phyloP scores from a whole-genome alignment of 169 alveolate genomes.

The Cytauxzoon felis region DNA sequence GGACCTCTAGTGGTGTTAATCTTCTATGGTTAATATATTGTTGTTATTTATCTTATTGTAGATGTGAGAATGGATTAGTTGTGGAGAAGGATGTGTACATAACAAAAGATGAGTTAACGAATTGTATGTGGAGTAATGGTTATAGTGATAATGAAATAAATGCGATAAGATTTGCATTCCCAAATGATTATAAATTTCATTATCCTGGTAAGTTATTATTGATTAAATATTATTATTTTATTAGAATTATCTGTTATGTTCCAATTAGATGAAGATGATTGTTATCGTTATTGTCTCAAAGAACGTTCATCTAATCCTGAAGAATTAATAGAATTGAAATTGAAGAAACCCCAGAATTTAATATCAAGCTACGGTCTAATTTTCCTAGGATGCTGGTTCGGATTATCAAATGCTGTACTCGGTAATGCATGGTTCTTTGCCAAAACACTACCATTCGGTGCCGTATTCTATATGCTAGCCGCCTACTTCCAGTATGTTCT shows the following conservation, averaged over 20 bases:
- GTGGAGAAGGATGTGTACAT: conserved; percentile 82
- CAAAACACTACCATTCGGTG: conserved; percentile 82
- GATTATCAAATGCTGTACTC: conserved; percentile 77
- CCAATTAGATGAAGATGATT: conserved; percentile 79
- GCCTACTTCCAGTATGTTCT: conserved; percentile 83
- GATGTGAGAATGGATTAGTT: conserved; percentile 81
- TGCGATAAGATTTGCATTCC: conserved; percentile 81
- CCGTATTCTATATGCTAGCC: conserved; percentile 83
- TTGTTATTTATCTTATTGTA: background rate
- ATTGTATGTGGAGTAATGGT: conserved; percentile 81
- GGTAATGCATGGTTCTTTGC: conserved; percentile 85
- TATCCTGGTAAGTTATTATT: conserved; percentile 73
- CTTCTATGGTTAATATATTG: background rate
- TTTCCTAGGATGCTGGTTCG: conserved; percentile 82
- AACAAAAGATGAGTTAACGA: conserved; percentile 77
- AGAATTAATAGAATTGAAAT: conserved; percentile 75
- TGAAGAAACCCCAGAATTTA: conserved; percentile 68
- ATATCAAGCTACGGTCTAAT: conserved; percentile 81
- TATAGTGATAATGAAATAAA: conserved; percentile 76
- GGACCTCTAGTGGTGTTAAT: background rate
- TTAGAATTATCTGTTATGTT: conserved; percentile 78
- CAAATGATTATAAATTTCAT: conserved; percentile 78
- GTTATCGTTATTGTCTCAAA: conserved; percentile 79
- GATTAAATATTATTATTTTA: background rate
- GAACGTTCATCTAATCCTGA: conserved; percentile 79